Percentiles rank a stretch among this genome's conserved stretches.
These are phyloP conservation scores for Evansstolkia leycettana DNA, from an alignment of 495 filamentous ascomycete genomes.

Conservation along the genomic window DNA sequence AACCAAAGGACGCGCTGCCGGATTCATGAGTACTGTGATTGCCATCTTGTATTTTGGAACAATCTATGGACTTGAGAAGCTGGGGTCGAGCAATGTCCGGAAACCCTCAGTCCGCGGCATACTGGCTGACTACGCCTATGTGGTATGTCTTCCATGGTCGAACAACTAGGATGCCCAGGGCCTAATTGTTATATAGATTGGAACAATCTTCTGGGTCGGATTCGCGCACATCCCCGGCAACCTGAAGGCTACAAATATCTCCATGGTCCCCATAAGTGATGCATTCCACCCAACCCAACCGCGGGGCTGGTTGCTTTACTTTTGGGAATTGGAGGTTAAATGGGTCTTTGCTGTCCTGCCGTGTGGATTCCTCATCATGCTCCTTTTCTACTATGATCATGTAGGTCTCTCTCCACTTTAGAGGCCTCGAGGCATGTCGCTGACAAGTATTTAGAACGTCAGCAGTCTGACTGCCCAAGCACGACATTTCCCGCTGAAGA, in stretches of 20 bases:
- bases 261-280: conserved; percentile 46
- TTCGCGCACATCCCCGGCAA: conserved; percentile 60
- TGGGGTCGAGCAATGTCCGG: conserved; percentile 9
- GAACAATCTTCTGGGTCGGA: conserved; percentile 67
- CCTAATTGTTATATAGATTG: conserved; percentile 22
- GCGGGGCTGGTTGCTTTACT: conserved; percentile 62
- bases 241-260: conserved; percentile 44
- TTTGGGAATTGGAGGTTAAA: conserved; percentile 60
- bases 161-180: too few species aligned
- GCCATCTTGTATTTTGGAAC: conserved; percentile 11
- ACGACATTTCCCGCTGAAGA: conserved; percentile 69
- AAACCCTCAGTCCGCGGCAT: conserved; percentile 6
- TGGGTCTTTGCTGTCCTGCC: conserved; percentile 71
- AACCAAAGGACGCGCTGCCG: conserved; percentile 2
- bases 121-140: conserved; percentile 12
- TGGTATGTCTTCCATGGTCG: conserved; percentile 7
- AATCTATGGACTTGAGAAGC: conserved; percentile 8
- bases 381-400: conserved; percentile 79
- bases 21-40: conserved; percentile 8
- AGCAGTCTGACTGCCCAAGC: conserved; percentile 66
- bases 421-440: neutral
- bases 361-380: conserved; percentile 64
- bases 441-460: conserved; percentile 34
- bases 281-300: conserved; percentile 65
- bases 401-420: neutral